Percentiles rank a stretch among this genome's conserved stretches.
Evolutionary conservation across 257 asterid species (phyloP).

Genomic region (Petrea volubilis): DNA sequence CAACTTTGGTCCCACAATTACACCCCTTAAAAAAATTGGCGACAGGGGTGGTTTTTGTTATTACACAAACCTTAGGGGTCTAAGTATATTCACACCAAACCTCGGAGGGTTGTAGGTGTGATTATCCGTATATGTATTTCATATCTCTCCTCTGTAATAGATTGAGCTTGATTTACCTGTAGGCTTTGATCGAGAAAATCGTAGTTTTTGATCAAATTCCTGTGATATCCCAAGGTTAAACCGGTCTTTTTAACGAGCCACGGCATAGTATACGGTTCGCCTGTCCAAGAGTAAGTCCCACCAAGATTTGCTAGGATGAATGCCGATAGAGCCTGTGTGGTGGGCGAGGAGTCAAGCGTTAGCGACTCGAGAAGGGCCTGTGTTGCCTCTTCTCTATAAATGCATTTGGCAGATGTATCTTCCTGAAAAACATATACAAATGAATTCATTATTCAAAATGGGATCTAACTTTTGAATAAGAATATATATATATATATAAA

Average conservation of each 20-base stretch:
- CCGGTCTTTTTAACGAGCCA: conserved; percentile 86
- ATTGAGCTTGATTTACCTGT: conserved; percentile 42
- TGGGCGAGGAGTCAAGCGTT: conserved; percentile 46
- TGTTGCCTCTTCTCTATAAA: conserved; percentile 62
- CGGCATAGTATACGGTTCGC: conserved; percentile 75
- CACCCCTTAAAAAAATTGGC: no score
- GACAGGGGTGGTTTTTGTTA: no score
- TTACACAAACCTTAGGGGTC: no score
- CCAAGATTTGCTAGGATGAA: conserved; percentile 76
- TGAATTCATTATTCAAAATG: neutral
- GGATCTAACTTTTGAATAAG: neutral
- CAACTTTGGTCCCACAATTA: no score
- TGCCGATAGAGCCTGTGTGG: conserved; percentile 58
- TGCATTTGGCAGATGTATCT: conserved; percentile 43
- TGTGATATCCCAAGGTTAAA: conserved; percentile 53
- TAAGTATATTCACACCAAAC: no score
- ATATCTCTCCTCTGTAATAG: neutral
- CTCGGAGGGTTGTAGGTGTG: no score
- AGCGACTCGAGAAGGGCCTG: conserved; percentile 57
- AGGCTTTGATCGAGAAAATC: conserved; percentile 70
- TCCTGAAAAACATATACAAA: conserved; percentile 55
- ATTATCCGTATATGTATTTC: no score
- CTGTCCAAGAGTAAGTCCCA: conserved; percentile 88
- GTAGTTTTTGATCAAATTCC: conserved; percentile 66
- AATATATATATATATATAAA: no score